phyloP scores from a whole-genome alignment of 2,329 filamentous ascomycete species.

The Ophiosphaerella narmari region DNA sequence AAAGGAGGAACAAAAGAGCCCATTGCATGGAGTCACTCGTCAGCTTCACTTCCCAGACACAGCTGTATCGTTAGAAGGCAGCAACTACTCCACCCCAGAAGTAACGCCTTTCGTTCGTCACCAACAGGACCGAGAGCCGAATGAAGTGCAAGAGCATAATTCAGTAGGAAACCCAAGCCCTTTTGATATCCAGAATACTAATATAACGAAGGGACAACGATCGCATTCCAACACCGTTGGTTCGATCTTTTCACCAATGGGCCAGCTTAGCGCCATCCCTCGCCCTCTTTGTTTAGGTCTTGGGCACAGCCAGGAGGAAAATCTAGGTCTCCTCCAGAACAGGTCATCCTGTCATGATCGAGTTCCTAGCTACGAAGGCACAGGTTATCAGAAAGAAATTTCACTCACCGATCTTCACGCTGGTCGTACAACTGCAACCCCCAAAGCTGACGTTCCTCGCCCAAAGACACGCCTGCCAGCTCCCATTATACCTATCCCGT shows the following conservation, averaged over 20 bases:
- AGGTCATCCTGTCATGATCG: constrained; percentile 8
- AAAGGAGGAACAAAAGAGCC: constrained; percentile 22
- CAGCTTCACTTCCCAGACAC: constrained; percentile 15
- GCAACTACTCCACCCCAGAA: neutral
- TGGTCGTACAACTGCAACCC: constrained; percentile 1
- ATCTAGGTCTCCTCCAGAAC: neutral
- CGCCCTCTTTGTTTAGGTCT: constrained; percentile 11
- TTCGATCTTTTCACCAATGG: constrained; percentile 18
- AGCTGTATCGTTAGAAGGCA: neutral
- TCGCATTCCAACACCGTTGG: neutral
- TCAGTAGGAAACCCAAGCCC: constrained; percentile 21
- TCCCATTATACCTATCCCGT: constrained; percentile 21
- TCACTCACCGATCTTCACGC: constrained; percentile 18
- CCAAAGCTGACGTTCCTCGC: neutral
- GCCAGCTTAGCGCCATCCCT: constrained; percentile 24
- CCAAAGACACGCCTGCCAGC: constrained; percentile 19
- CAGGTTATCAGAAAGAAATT: constrained; percentile 24
- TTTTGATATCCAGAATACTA: constrained; percentile 6
- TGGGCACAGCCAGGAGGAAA: neutral
- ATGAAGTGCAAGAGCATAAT: constrained; percentile 20
- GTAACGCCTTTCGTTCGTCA: constrained; percentile 10
- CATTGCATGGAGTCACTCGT: constrained; percentile 27
- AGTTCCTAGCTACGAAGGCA: constrained; percentile 32
- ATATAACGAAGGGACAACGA: neutral
- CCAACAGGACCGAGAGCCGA: constrained; percentile 7